Base-by-base conservation (phyloP, 2,329 filamentous ascomycete species). In the Diaporthe amygdali region DNA sequence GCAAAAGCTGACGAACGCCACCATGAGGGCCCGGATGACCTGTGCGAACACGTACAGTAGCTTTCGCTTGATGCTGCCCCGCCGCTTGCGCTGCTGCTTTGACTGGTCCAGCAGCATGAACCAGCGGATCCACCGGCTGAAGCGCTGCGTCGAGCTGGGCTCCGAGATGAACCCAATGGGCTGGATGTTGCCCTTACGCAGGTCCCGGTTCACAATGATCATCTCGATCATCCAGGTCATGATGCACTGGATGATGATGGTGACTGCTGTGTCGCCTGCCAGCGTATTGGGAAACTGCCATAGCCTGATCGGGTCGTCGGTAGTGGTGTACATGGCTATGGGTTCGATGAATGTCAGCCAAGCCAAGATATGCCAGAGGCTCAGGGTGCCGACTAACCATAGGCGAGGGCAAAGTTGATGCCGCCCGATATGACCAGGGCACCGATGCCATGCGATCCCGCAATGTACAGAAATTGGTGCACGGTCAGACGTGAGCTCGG, bases 341-440 rank as follows among this genome's bases (percentile, higher is more conserved):
- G 77, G 27, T 25, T 27, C 4, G 75, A 20, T 71, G 72, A 22
- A 74, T 27, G 54, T 73, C 52, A 76, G 52, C 69, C 17, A 32
- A 7, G 9, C 25, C 8, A 17, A 61, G 7, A 17, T 27, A 39
- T 20, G 52, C 37, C 39, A 55, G 51, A n/a, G 27, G 15, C 44
- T 39, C 25, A 49, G 54, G 32, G 27, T 2, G 8, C 25, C 9
- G 6, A 76, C 79, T 70, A 75, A 87, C 86, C 83, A 73, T 87
- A 88, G 20, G 85, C 86, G 70, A 88, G 81, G 54, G 81, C 84
- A 76, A 88, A 87, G 78, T 88, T 88, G 72, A 88, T 84, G 27
- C 79, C 85, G 0, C 83, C 87, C 0, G 85, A 86, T 2, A 88
- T 54, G n/a, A 84, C 61, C 72, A 83, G 81, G 12, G 84, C 84